Evolutionary conservation across 208 protist species (phyloP).

Genomic region (Crithidia acanthocephali): DNA sequence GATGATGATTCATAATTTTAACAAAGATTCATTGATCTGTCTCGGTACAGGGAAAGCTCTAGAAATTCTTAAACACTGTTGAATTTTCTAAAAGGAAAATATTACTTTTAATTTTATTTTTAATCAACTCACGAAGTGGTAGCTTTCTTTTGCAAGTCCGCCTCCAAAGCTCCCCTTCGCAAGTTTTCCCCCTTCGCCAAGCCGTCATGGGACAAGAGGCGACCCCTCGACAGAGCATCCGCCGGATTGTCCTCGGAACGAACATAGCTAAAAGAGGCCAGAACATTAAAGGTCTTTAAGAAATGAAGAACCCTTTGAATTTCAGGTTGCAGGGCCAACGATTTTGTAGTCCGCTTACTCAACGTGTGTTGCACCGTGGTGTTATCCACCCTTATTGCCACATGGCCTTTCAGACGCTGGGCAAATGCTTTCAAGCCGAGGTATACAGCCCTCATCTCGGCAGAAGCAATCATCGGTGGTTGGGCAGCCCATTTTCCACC

Average conservation of each 20-base stretch:
- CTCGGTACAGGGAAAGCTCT: too few relatives aligned
- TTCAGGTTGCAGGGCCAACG: background rate
- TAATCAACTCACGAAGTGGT: background rate
- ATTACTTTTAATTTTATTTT: too few relatives aligned
- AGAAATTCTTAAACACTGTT: too few relatives aligned
- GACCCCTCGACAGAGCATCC: background rate
- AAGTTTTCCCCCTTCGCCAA: conserved; percentile 10
- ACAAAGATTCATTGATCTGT: too few relatives aligned
- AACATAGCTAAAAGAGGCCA: background rate
- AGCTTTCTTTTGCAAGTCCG: conserved; percentile 3
- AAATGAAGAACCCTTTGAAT: background rate
- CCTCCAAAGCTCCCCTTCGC: conserved; percentile 6
- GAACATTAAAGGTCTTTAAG: background rate
- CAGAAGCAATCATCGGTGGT: background rate
- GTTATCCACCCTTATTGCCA: background rate
- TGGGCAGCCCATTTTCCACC: background rate
- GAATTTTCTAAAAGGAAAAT: too few relatives aligned
- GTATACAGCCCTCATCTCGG: background rate
- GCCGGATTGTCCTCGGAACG: conserved; percentile 10
- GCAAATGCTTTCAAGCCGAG: background rate
- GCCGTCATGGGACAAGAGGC: background rate
- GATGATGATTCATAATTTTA: too few relatives aligned
- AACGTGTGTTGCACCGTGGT: conserved; percentile 9
- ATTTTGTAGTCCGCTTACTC: background rate
- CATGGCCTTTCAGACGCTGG: background rate